Base-by-base conservation (phyloP, 140 eudicot genomes). In the Anethum foeniculum region DNA sequence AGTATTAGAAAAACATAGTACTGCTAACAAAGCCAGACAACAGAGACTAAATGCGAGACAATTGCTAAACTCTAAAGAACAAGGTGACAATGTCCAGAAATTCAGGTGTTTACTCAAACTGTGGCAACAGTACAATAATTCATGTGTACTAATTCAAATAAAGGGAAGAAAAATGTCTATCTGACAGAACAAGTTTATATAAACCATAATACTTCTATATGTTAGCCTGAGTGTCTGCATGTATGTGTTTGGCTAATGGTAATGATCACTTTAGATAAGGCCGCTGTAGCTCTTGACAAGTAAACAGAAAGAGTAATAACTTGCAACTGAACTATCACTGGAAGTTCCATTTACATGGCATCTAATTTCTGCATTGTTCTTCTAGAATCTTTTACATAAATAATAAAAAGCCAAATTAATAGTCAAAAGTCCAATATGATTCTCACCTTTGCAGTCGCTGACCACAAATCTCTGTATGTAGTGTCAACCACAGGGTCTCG, bases 381-480 rank as follows among this genome's bases (percentile, higher is more conserved):
- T 44, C 15, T 44, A 21, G 0, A 49, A 9, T 30, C 19, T 75
- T 11, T 19, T 75, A 9, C 6, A n/a, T 44, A 75, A 46, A 13
- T 11, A 47, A 49, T 0, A 14, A 49, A 3, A 25, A n/a, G 77
- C 18, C 46, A 7, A 76, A 6, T 13, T 16, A 44, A 30, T 80
- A 38, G 4, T 69, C 27, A 32, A 69, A 41, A 68, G 36, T 46
- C n/a, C 54, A 65, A 12, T 49, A 54, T 23, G 3, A 8, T 76
- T 65, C 87, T 82, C 83, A 95, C 99, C 97, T 46, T 80, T 80
- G 98, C 99, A 80, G 93, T 91, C 71, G 88, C 91, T 77, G 89
- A 75, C 99, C 99, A 95, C 38, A 91, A 80, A 80, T 88, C 92
- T 80, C 82, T 89, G 87, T 90, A 95, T 30, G 99, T 95, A 41